Evolutionary conservation across 2,329 filamentous ascomycete genomes (phyloP).

Genomic region (Paramyrothecium roridum): DNA sequence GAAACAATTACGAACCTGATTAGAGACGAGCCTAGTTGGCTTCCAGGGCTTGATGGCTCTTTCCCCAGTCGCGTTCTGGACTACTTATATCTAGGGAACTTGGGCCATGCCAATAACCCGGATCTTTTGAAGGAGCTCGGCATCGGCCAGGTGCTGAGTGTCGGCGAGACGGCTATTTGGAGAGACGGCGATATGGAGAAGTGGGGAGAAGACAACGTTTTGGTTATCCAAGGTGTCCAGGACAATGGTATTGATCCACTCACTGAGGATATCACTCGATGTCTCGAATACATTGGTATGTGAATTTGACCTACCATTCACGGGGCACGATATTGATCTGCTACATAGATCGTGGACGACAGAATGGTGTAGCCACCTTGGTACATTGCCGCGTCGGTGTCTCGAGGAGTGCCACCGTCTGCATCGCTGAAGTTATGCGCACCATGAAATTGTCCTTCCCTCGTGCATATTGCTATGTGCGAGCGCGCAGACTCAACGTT

Average conservation of each 20-base stretch:
- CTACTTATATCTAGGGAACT: slow-evolving; percentile 95
- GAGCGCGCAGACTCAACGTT: slow-evolving; percentile 87
- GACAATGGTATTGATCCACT: slow-evolving; percentile 96
- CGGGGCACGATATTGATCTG: neutral
- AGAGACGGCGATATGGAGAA: slow-evolving; percentile 62
- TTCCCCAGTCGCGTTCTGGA: slow-evolving; percentile 84
- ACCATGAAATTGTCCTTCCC: slow-evolving; percentile 78
- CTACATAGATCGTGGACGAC: slow-evolving; percentile 68
- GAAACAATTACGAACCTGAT: slow-evolving; percentile 51
- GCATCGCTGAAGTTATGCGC: slow-evolving; percentile 98
- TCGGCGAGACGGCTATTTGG: slow-evolving; percentile 88
- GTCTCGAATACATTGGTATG: slow-evolving; percentile 89
- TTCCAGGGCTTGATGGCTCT: slow-evolving; percentile 81
- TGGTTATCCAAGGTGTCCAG: slow-evolving; percentile 81
- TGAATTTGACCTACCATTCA: slow-evolving; percentile 14
- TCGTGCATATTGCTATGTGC: slow-evolving; percentile 92
- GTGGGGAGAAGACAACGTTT: slow-evolving; percentile 77
- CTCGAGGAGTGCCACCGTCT: slow-evolving; percentile 92
- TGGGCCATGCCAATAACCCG: slow-evolving; percentile 91
- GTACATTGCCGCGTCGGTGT: slow-evolving; percentile 97
- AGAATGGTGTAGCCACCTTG: slow-evolving; percentile 76
- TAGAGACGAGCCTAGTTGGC: slow-evolving; percentile 70
- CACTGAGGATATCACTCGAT: slow-evolving; percentile 79
- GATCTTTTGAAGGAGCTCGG: slow-evolving; percentile 75
- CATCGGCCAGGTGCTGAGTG: slow-evolving; percentile 83